These are phyloP conservation scores for Mucor indicus DNA, from an alignment of 371 early-diverging fungal species.

Conservation along the genomic window DNA sequence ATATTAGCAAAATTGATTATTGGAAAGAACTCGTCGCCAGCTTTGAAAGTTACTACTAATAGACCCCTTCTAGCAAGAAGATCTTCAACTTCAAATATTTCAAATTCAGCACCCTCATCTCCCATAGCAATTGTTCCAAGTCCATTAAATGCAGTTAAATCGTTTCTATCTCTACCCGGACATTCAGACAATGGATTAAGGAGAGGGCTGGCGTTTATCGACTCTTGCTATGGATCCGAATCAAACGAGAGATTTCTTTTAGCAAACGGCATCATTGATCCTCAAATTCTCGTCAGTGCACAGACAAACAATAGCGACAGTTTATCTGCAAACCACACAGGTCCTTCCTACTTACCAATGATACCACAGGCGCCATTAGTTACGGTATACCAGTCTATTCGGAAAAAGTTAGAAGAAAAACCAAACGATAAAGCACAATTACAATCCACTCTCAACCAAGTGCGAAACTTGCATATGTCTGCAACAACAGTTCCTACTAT, in stretches of 20 bases:
- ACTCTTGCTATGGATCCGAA: background rate
- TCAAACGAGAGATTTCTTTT: constrained; percentile 17
- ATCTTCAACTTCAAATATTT: constrained; percentile 14
- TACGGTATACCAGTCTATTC: constrained; percentile 27
- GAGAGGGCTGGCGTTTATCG: background rate
- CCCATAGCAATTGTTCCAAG: too few species aligned
- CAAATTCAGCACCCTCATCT: constrained; percentile 12
- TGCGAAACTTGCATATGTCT: constrained; percentile 53
- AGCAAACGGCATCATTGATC: constrained; percentile 39
- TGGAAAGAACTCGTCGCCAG: background rate
- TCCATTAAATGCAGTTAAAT: constrained; percentile 23
- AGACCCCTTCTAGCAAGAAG: constrained; percentile 4
- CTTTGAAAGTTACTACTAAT: background rate
- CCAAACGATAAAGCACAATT: too few species aligned
- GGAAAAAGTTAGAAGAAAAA: constrained; percentile 27
- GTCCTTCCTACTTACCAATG: constrained; percentile 17
- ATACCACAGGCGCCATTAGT: constrained; percentile 41
- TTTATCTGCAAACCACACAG: constrained; percentile 10
- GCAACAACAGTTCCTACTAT: constrained; percentile 56
- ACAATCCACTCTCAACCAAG: constrained; percentile 40
- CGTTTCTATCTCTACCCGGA: constrained; percentile 12
- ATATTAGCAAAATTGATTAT: too few species aligned
- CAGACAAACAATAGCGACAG: constrained; percentile 43
- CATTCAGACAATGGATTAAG: background rate
- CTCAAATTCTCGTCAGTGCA: constrained; percentile 33